Evolutionary conservation across 257 asterid genomes (phyloP), one percentile per base, ranked within the genome.

Genomic region (Solanum appendiculatum): DNA sequence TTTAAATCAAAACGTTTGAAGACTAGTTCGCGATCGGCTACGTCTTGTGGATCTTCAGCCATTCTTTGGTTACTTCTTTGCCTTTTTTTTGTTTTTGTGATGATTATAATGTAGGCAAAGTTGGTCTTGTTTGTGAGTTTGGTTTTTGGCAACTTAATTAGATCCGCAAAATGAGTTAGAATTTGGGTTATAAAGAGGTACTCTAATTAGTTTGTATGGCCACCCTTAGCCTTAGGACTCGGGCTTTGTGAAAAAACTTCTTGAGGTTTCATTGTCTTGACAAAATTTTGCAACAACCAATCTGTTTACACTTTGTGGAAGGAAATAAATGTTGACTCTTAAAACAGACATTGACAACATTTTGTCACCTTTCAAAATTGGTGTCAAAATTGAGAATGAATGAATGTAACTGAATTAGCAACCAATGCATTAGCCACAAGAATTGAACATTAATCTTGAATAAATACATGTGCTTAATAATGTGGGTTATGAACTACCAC

Each of bases 1-100:
- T 96, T 94, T 7, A 92, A 92, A 82, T 96, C 99, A 21, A 94
- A 95, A 23, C 89, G 94, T 92, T 95, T 93, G 93, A 96, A 96
- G 60, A 96, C 93, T 40, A 91, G 87, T 89, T 96, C 97, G 1
- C 94, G 91, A 70, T 95, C 98, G 2, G 92, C 93, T 44, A 91
- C 44, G 4, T 96, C 98, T 10, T 94, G 93, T 69, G 93, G 90
- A 85, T 93, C 95, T 18, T 92, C 85, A 37, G 89, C 97, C 97
- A 94, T 94, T 90, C 58, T 89, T 69, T 63, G 27, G 16, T 18
- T 81, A 48, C 29, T 48, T 81, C 64, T 81, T 81, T 48, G 29
- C 68, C 66, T 10, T 0, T 27, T 18, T 80, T 18, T 15, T 44
- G 2, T 31, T 68, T 6, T 31, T 77, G 3, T 29, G 7, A 31